Evolutionary conservation across 2,329 filamentous ascomycete genomes (phyloP).

Genomic region (Incumbomyces delicatus): DNA sequence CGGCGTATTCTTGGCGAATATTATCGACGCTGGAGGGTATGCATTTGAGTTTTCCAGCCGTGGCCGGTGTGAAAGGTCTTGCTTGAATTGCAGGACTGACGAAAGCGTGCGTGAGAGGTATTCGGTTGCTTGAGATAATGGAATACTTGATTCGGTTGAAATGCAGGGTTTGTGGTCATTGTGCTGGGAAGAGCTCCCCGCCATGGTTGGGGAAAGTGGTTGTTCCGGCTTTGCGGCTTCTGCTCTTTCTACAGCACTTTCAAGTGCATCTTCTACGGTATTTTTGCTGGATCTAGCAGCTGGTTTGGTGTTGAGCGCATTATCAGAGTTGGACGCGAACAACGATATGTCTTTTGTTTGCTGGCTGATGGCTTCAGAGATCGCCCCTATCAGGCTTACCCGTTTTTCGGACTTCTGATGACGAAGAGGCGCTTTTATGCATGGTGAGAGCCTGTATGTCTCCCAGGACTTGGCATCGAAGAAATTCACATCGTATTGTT

Average conservation of each 20-base stretch:
- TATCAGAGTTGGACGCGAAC: slow-evolving; percentile 12
- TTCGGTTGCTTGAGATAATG: slow-evolving; percentile 44
- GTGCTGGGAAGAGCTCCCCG: slow-evolving; percentile 13
- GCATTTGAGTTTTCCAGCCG: slow-evolving; percentile 53
- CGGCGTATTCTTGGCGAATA: slow-evolving; percentile 79
- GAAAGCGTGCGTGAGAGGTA: slow-evolving; percentile 70
- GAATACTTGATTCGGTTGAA: slow-evolving; percentile 37
- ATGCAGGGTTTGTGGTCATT: slow-evolving; percentile 22
- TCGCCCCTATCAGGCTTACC: slow-evolving; percentile 35
- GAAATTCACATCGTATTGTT: slow-evolving; percentile 75
- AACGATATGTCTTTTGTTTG: slow-evolving; percentile 8
- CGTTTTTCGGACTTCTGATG: slow-evolving; percentile 27
- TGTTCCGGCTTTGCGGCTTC: slow-evolving; percentile 14
- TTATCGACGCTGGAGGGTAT: slow-evolving; percentile 72
- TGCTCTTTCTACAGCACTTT: slow-evolving; percentile 23
- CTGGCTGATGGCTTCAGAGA: slow-evolving; percentile 27
- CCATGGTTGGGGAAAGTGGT: slow-evolving; percentile 9
- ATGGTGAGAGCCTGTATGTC: slow-evolving; percentile 67
- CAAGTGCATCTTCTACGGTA: slow-evolving; percentile 4
- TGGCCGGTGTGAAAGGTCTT: slow-evolving; percentile 56
- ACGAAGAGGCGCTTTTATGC: slow-evolving; percentile 58
- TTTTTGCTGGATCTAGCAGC: neutral
- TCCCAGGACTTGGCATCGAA: slow-evolving; percentile 73
- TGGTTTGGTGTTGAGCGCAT: slow-evolving; percentile 1
- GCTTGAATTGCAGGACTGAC: slow-evolving; percentile 64